phyloP scores from a whole-genome alignment of 1,284 basidiomycete genomes.

The Microbotryum lychnidis-dioicae region DNA sequence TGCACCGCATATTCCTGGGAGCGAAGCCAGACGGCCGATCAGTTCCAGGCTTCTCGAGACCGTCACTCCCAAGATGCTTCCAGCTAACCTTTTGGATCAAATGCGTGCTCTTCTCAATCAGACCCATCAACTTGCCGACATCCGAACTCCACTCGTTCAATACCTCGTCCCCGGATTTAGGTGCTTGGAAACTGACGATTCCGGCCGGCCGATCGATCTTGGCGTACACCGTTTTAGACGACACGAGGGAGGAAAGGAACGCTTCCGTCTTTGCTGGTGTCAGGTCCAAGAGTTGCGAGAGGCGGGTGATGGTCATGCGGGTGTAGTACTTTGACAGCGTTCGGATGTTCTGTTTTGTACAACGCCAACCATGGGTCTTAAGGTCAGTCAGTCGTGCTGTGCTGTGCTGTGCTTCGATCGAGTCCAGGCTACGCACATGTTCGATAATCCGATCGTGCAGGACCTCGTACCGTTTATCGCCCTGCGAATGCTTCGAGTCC shows the following conservation, averaged over 20 bases:
- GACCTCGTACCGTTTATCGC: constrained; percentile 83
- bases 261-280: constrained; percentile 73
- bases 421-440: constrained; percentile 57
- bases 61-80: background rate
- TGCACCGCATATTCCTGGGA: constrained; percentile 38
- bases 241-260: constrained; percentile 78
- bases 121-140: constrained; percentile 66
- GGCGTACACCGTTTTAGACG: constrained; percentile 84
- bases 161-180: constrained; percentile 66
- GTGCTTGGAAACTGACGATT: constrained; percentile 65
- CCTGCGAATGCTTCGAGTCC: constrained; percentile 37
- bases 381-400: constrained; percentile 5
- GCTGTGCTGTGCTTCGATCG: background rate
- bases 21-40: background rate
- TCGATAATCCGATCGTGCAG: constrained; percentile 93
- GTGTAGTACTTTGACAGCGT: constrained; percentile 92
- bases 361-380: background rate
- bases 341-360: constrained; percentile 70
- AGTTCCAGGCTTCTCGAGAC: background rate
- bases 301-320: constrained; percentile 72
- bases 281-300: constrained; percentile 83
- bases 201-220: constrained; percentile 87
- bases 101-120: constrained; percentile 49
- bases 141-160: constrained; percentile 97
- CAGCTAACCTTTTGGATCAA: constrained; percentile 45